Conservation (phyloP, 1,284 basidiomycete species). For the Wallemia mellicola region DNA sequence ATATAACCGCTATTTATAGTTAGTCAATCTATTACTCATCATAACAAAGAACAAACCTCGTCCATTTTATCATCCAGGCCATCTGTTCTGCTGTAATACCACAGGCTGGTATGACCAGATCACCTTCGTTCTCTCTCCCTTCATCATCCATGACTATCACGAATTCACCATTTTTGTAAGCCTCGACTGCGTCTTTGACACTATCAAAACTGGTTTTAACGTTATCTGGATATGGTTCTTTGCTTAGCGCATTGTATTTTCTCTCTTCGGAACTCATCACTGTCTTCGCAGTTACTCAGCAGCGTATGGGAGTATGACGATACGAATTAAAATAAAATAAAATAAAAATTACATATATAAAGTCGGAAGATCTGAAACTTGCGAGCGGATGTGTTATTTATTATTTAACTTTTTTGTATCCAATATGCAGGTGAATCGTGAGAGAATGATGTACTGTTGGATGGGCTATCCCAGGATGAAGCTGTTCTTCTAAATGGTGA, state of each 20-base stretch:
- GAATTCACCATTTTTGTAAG: slow-evolving; percentile 56
- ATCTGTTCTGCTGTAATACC: slow-evolving; percentile 76
- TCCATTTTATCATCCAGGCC: slow-evolving; percentile 96
- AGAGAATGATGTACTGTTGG: background rate
- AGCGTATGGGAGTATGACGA: background rate
- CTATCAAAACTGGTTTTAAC: slow-evolving; percentile 22
- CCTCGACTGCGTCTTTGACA: slow-evolving; percentile 46
- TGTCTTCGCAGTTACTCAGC: background rate
- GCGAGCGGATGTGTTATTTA: background rate
- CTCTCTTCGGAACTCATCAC: background rate
- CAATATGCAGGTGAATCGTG: background rate
- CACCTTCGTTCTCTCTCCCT: slow-evolving; percentile 73
- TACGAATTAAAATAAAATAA: background rate
- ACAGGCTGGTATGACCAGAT: slow-evolving; percentile 55
- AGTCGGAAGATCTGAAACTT: background rate
- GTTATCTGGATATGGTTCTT: background rate
- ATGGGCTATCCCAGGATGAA: background rate
- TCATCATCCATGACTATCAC: slow-evolving; percentile 90
- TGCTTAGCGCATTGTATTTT: background rate
- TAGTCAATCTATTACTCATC: too few species aligned
- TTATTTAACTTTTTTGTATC: background rate
- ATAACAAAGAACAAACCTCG: slow-evolving; percentile 30
- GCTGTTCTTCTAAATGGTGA: background rate
- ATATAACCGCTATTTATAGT: slow-evolving; percentile 54
- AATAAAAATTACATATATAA: too few species aligned